Evolutionary conservation across 192 early-diverging fungal species (phyloP).

Genomic region (Backusella mclennaniae): DNA sequence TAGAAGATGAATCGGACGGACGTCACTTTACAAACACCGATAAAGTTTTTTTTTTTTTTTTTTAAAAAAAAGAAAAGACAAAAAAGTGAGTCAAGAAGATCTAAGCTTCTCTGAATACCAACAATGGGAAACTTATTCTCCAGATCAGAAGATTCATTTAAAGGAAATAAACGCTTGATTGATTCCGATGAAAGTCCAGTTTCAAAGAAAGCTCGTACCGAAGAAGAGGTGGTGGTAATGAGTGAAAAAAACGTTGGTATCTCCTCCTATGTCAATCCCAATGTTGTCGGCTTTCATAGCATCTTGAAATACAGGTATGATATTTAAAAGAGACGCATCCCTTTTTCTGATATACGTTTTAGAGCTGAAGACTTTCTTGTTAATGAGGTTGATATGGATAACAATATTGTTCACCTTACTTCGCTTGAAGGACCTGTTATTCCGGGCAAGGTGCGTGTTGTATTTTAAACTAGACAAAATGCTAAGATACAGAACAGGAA

Average conservation of each 20-base stretch:
- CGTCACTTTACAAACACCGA: neutral
- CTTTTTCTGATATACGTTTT: neutral
- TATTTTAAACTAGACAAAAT: neutral
- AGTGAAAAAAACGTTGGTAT: constrained; percentile 22
- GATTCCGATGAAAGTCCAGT: neutral
- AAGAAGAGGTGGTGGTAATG: neutral
- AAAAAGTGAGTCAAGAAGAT: neutral
- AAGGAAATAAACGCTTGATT: neutral
- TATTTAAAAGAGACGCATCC: neutral
- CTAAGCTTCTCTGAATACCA: neutral
- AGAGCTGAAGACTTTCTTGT: constrained; percentile 91
- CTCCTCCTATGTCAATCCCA: constrained; percentile 13
- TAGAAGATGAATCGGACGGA: neutral
- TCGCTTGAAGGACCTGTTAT: constrained; percentile 23
- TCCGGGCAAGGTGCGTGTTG: neutral
- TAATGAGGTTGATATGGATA: constrained; percentile 79
- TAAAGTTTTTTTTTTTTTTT: neutral
- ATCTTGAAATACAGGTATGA: constrained; percentile 29
- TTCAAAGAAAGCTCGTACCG: neutral
- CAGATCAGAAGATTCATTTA: neutral
- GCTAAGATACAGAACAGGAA: neutral
- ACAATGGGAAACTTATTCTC: constrained; percentile 9
- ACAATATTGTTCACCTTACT: constrained; percentile 69
- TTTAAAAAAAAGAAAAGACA: neutral
- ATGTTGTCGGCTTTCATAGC: constrained; percentile 15